These are phyloP conservation scores for Aspergillus carlsbadensis DNA, from an alignment of 495 filamentous ascomycete species.

Conservation along the genomic window DNA sequence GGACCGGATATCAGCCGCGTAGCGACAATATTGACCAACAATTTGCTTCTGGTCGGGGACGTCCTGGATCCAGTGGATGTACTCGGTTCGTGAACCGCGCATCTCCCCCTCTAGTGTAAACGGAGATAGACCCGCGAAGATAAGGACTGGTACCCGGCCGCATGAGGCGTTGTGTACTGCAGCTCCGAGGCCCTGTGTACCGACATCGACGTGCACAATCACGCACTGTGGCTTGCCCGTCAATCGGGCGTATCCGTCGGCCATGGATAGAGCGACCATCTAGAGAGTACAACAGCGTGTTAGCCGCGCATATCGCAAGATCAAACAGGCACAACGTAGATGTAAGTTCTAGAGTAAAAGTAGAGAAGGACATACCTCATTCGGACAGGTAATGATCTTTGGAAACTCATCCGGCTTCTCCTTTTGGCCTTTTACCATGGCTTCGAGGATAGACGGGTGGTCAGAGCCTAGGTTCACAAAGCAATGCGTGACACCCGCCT, in stretches of 20 bases:
- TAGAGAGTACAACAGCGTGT: too few species aligned
- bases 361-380: slow-evolving; percentile 52
- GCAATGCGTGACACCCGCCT: slow-evolving; percentile 85
- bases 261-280: slow-evolving; percentile 98
- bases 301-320: too few species aligned
- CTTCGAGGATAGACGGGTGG: slow-evolving; percentile 89
- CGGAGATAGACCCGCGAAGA: slow-evolving; percentile 88
- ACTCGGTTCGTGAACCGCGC: slow-evolving; percentile 85
- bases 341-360: too few species aligned
- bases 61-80: slow-evolving; percentile 98
- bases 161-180: slow-evolving; percentile 90
- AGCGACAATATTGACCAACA: slow-evolving; percentile 91
- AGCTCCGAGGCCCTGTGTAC: slow-evolving; percentile 86
- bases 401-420: slow-evolving; percentile 70
- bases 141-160: slow-evolving; percentile 81
- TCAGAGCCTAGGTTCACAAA: slow-evolving; percentile 97
- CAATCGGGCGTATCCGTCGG: slow-evolving; percentile 88
- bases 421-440: slow-evolving; percentile 86
- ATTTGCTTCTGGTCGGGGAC: slow-evolving; percentile 94
- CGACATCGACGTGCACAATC: slow-evolving; percentile 95
- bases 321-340: background rate
- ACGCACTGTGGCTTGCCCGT: slow-evolving; percentile 86
- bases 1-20: slow-evolving; percentile 84
- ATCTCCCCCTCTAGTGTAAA: slow-evolving; percentile 91
- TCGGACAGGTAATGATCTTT: slow-evolving; percentile 87